phyloP scores from a whole-genome alignment of 148 eudicot genomes.

The Arctostaphylos glauca region DNA sequence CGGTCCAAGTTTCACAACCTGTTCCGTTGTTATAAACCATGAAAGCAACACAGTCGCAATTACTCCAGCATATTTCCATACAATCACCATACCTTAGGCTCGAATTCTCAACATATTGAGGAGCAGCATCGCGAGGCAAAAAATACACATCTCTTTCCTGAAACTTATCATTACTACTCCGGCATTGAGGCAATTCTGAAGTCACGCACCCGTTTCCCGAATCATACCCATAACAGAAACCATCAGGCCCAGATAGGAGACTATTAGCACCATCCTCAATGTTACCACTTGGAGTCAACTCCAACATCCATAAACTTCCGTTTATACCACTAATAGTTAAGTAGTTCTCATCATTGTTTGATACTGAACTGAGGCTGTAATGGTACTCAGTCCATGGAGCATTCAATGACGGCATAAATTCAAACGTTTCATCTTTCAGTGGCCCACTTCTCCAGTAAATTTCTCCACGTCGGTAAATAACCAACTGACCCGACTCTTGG shows the following conservation, averaged over 20 bases:
- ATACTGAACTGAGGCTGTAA: constrained; percentile 14
- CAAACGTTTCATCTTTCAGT: constrained; percentile 17
- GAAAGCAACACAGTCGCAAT: constrained; percentile 17
- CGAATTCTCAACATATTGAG: neutral
- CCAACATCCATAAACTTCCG: neutral
- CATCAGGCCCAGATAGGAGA: neutral
- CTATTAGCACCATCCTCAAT: neutral
- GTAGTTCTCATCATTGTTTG: constrained; percentile 20
- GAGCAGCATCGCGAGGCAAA: neutral
- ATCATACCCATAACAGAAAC: constrained; percentile 27
- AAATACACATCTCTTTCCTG: neutral
- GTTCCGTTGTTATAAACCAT: neutral
- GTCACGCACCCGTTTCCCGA: constrained; percentile 19
- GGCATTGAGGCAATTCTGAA: constrained; percentile 19
- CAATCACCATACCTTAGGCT: constrained; percentile 23
- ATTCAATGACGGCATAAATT: neutral
- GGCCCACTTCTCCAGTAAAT: constrained; percentile 35
- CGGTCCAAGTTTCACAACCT: neutral
- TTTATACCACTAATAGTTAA: neutral
- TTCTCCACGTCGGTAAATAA: constrained; percentile 24
- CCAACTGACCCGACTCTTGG: constrained; percentile 10
- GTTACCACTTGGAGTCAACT: constrained; percentile 7
- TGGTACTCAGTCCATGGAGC: neutral
- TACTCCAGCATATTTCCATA: constrained; percentile 23
- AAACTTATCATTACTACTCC: constrained; percentile 17